Conservation (phyloP, 2,329 filamentous ascomycete genomes). For the Biscogniauxia mediterranea region DNA sequence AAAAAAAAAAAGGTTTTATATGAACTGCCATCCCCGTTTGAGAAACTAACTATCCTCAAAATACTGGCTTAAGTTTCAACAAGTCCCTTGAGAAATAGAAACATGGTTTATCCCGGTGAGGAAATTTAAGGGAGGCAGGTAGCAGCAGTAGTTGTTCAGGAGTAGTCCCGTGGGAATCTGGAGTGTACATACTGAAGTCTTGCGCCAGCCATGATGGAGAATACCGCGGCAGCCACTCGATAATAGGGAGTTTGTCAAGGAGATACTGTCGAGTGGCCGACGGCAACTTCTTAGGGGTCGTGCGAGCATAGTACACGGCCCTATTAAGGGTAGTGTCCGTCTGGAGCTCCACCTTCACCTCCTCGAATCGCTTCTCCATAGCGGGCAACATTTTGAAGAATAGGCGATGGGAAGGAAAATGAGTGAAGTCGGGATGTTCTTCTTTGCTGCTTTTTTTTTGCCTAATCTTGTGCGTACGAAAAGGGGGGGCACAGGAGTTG, state of each 20-base stretch:
- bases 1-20: too few species aligned
- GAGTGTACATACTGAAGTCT: slow-evolving; percentile 42
- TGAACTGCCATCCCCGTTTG: too few species aligned
- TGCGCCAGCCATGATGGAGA: slow-evolving; percentile 59
- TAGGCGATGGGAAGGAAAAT: neutral
- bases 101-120: too few species aligned
- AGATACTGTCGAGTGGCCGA: slow-evolving; percentile 54
- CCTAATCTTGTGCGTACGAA: neutral
- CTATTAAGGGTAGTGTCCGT: slow-evolving; percentile 39
- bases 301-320: slow-evolving; percentile 30
- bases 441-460: neutral
- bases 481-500: neutral
- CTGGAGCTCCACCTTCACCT: slow-evolving; percentile 32
- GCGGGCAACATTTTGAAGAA: neutral
- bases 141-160: neutral
- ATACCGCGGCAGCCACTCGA: slow-evolving; percentile 63
- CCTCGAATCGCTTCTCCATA: slow-evolving; percentile 21
- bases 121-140: too few species aligned
- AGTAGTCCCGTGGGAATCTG: too few species aligned
- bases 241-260: slow-evolving; percentile 58
- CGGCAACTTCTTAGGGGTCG: slow-evolving; percentile 42
- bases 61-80: too few species aligned
- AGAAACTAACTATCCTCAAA: too few species aligned
- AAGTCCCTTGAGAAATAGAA: too few species aligned
- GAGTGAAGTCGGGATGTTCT: neutral